These are phyloP conservation scores for Acer negundo DNA, from an alignment of 345 rosid genomes.

Conservation along the genomic window DNA sequence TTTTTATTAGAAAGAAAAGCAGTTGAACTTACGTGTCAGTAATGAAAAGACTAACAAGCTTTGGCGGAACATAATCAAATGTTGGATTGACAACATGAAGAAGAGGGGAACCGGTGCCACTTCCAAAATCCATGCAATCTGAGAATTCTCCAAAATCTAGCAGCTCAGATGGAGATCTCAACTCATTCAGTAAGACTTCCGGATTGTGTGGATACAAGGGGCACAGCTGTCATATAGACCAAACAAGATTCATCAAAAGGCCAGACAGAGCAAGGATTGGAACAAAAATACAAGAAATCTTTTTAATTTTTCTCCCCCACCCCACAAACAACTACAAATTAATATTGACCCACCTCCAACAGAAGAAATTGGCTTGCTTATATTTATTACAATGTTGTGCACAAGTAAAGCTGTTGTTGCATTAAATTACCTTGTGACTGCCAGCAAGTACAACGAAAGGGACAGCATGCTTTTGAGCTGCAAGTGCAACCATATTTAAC, in stretches of 20 bases:
- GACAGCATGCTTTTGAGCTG: constrained; percentile 95
- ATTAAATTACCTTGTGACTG: constrained; percentile 80
- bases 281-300: not conserved
- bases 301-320: not conserved
- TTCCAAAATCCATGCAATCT: constrained; percentile 86
- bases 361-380: not conserved
- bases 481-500: constrained; percentile 96
- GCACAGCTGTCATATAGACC: constrained; percentile 65
- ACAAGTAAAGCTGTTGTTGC: not conserved
- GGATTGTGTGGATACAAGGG: constrained; percentile 98
- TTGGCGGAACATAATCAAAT: constrained; percentile 94
- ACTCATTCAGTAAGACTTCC: constrained; percentile 86
- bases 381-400: constrained; percentile 11
- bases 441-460: constrained; percentile 99
- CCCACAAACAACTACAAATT: constrained; percentile 2
- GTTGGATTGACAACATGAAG: constrained; percentile 95
- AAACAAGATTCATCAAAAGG: constrained; percentile 15
- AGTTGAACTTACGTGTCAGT: constrained; percentile 87
- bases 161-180: constrained; percentile 94
- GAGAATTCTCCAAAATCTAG: constrained; percentile 98
- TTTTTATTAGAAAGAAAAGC: not conserved
- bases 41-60: constrained; percentile 93
- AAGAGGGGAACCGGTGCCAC: constrained; percentile 65
- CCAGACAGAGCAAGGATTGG: not conserved
- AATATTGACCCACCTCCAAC: not conserved